Percentiles rank a stretch among this genome's conserved stretches.
phyloP scores from a whole-genome alignment of 2,329 filamentous ascomycete genomes.

The Aspergillus terreus region DNA sequence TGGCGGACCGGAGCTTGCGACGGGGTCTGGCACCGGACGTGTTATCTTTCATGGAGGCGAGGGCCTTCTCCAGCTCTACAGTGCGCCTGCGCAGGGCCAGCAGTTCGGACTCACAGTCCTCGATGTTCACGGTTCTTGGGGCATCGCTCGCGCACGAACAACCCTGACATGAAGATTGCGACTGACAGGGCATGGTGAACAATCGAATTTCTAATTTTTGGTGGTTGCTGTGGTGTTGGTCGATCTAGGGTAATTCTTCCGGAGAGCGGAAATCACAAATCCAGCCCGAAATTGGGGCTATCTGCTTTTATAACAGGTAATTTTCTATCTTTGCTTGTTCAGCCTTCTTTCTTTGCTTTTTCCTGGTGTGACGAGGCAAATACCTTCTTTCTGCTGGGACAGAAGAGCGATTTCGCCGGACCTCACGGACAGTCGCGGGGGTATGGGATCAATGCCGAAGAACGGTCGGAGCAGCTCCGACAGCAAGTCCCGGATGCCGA shows the following conservation, averaged over 20 bases:
- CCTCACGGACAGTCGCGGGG: not conserved
- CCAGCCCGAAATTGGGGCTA: too few species aligned
- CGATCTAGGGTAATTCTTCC: not conserved
- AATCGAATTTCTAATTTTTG: not conserved
- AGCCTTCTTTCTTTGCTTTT: not conserved
- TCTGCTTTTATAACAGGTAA: too few species aligned
- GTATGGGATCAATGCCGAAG: slow-evolving; percentile 5
- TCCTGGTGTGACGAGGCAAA: not conserved
- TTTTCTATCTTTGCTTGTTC: not conserved
- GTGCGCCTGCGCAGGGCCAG: slow-evolving; percentile 36
- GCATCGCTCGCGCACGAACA: slow-evolving; percentile 27
- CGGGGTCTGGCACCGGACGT: slow-evolving; percentile 8
- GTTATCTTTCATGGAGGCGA: slow-evolving; percentile 25
- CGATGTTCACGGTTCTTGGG: slow-evolving; percentile 30
- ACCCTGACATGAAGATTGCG: slow-evolving; percentile 28
- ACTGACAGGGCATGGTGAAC: slow-evolving; percentile 14
- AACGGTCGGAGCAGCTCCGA: slow-evolving; percentile 13
- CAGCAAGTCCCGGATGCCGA: not conserved
- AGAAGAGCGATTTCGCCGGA: too few species aligned
- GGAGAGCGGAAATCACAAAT: not conserved
- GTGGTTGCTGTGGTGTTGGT: not conserved
- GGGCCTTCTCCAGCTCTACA: slow-evolving; percentile 33
- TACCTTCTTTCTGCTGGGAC: not conserved
- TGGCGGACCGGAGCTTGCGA: slow-evolving; percentile 37
- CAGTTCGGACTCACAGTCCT: slow-evolving; percentile 40